Percentiles rank a stretch among this genome's conserved stretches.
phyloP scores from a whole-genome alignment of 2,329 filamentous ascomycete species.

The Penicillium thymicola region DNA sequence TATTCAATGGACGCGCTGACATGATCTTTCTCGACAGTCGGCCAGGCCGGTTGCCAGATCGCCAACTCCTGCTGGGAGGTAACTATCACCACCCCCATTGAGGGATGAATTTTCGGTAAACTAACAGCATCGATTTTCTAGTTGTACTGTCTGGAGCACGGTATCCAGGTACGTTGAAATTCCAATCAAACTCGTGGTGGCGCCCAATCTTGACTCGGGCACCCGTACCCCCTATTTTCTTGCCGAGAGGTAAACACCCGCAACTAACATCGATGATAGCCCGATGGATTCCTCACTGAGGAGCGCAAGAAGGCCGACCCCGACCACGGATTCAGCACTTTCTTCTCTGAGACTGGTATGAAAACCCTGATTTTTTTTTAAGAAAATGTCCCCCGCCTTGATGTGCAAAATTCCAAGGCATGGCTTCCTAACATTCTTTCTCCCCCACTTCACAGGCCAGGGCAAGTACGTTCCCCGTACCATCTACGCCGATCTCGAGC shows the following conservation, averaged over 20 bases:
- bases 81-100: conserved; percentile 46
- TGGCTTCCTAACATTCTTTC: conserved; percentile 18
- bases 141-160: conserved; percentile 99
- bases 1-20: conserved; percentile 34
- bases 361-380: conserved; percentile 21
- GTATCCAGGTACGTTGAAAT: conserved; percentile 77
- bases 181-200: conserved; percentile 12
- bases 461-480: conserved; percentile 98
- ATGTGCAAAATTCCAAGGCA: conserved; percentile 10
- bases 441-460: conserved; percentile 61
- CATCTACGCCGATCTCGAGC: conserved; percentile 99
- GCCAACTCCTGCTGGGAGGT: conserved; percentile 99
- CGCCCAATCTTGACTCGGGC: conserved; percentile 19
- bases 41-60: conserved; percentile 99
- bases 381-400: conserved; percentile 2
- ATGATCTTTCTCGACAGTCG: conserved; percentile 61
- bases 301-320: conserved; percentile 92
- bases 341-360: conserved; percentile 99
- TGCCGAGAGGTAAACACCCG: conserved; percentile 19
- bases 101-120: conserved; percentile 8
- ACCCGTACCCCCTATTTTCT: conserved; percentile 20
- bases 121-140: conserved; percentile 48
- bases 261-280: conserved; percentile 55
- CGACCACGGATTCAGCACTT: conserved; percentile 98
- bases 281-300: conserved; percentile 97